Evolutionary conservation across 2,329 filamentous ascomycete species (phyloP).

Genomic region (Monosporascus sp.): DNA sequence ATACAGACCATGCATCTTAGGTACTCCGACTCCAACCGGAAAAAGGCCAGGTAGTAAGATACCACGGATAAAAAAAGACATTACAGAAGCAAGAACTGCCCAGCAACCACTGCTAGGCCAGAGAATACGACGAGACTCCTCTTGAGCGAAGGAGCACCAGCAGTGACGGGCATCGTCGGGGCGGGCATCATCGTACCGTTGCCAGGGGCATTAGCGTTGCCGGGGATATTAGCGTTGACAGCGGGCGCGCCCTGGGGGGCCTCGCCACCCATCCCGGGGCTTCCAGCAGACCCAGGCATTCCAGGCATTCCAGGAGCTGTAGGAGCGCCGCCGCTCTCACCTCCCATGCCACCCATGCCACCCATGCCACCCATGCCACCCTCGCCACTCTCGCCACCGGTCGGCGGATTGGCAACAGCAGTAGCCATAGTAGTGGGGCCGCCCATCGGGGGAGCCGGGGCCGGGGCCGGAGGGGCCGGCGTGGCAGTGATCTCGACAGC

Average conservation of each 20-base stretch:
- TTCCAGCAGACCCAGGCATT: neutral
- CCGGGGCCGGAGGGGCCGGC: conserved; percentile 1
- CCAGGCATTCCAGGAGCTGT: neutral
- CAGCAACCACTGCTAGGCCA: conserved; percentile 23
- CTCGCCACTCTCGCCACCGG: neutral
- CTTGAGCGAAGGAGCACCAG: conserved; percentile 22
- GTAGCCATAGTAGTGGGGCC: conserved; percentile 1
- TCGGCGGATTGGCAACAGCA: neutral
- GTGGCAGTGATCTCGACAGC: conserved; percentile 17
- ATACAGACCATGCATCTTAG: neutral
- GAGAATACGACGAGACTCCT: conserved; percentile 20
- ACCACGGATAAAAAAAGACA: conserved; percentile 3
- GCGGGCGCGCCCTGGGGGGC: neutral
- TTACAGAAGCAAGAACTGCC: conserved; percentile 23
- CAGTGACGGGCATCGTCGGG: conserved; percentile 14
- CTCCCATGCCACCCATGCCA: neutral
- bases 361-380: neutral
- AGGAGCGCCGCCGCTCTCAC: neutral
- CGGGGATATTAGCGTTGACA: neutral
- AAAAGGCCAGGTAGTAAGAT: neutral
- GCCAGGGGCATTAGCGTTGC: neutral
- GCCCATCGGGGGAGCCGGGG: neutral
- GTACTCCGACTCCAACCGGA: neutral
- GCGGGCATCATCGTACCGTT: conserved; percentile 12
- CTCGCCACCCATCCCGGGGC: neutral